Evolutionary conservation across 768 basidiomycete species (phyloP), one percentile per base, ranked within the genome.

Genomic region (Leccinum pellstonianum): DNA sequence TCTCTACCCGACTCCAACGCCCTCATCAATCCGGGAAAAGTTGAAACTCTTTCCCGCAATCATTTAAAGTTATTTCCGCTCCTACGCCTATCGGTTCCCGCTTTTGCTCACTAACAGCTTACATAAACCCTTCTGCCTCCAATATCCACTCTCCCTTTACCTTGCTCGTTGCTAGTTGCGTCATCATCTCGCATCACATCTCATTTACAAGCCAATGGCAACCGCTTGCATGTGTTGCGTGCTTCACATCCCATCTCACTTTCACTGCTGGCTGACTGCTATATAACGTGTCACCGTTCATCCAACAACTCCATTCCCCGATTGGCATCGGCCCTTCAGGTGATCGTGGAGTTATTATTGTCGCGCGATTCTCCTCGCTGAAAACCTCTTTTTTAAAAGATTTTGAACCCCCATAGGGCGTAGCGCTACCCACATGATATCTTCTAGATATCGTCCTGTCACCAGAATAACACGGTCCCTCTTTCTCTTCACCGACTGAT

Each of bases 21-120:
- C 21, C 6, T 17, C 41, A 19, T 38, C 29, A 17, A 37, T 29
- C 14, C 19, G 54, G 54, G 47, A 53, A 54, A 46, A 15, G 56
- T 52, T 58, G 23, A 59, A 37, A 29, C 37, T 41, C 37, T 15
- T 54, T 61, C 63, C 21, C 63, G 64, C 59, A 54, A 17, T 52
- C 50, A 61, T 56, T 53, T 54, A 17, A 51, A 15, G 29, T 10
- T 57, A 51, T 58, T 33, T 33, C 49, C 48, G 37, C 21, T 8
- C 6, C 17, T 56, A 58, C 41, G 64, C 52, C 51, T 64, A 61
- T 65, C 59, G 51, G 56, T 49, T 41, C 61, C 37, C 35, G 35
- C 52, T 12, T 37, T 52, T 23, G 33, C 25, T 15, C 15, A 17
- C 38, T 38, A 17, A 38, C 38, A 3, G 10, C 17, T 37, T 37